phyloP scores from a whole-genome alignment of 495 filamentous ascomycete species.

The Barbatosphaeria neglecta region DNA sequence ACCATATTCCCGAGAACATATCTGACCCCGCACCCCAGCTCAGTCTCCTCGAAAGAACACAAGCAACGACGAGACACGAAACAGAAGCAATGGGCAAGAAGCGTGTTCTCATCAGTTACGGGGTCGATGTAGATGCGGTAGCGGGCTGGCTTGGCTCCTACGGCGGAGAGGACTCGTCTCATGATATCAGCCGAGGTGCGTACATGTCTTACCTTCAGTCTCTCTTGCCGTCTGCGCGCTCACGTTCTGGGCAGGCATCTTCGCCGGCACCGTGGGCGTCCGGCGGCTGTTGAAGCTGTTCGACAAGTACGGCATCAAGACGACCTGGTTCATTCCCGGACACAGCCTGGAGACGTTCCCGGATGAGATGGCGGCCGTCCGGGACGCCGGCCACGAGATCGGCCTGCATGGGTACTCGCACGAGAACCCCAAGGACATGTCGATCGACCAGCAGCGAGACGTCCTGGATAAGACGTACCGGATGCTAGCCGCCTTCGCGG shows the following conservation, averaged over 20 bases:
- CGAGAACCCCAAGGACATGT: conserved; percentile 66
- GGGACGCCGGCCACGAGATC: conserved; percentile 71
- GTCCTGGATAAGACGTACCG: conserved; percentile 68
- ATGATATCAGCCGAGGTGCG: conserved; percentile 36
- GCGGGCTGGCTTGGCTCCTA: conserved; percentile 29
- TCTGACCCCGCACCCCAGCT: too few relatives aligned
- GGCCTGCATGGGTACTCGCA: conserved; percentile 66
- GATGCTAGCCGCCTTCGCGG: conserved; percentile 60
- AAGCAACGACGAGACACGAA: too few relatives aligned
- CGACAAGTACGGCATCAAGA: conserved; percentile 69
- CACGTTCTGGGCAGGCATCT: conserved; percentile 1
- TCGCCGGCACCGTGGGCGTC: conserved; percentile 59
- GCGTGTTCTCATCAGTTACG: conserved; percentile 30
- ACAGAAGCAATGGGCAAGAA: conserved; percentile 58
- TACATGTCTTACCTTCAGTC: too few relatives aligned
- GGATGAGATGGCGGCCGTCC: conserved; percentile 58
- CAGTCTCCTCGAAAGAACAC: too few relatives aligned
- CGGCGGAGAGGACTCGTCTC: conserved; percentile 33
- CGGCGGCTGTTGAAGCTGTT: conserved; percentile 63
- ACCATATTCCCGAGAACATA: too few relatives aligned
- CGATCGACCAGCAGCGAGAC: conserved; percentile 58
- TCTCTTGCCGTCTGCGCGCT: too few relatives aligned
- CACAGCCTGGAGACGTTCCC: conserved; percentile 71
- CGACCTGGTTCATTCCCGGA: conserved; percentile 75
- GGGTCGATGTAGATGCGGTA: conserved; percentile 36